Evolutionary conservation across 768 basidiomycete genomes (phyloP), one percentile per base, ranked within the genome.

Genomic region (Dioszegia hungarica): DNA sequence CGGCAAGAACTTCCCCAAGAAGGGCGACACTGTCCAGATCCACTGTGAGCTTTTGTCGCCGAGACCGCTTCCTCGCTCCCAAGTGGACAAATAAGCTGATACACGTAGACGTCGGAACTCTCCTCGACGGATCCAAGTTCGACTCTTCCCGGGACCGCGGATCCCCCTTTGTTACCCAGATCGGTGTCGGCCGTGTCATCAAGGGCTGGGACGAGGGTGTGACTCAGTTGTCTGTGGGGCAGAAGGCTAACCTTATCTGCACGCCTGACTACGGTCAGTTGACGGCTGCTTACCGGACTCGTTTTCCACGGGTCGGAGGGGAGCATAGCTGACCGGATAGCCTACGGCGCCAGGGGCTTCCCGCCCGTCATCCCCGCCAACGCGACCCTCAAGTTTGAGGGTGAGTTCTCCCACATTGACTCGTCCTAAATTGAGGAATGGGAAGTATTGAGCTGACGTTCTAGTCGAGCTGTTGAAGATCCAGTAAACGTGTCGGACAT

Each of bases 201-300:
- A 68, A 67, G 51, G 74, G 74, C 22, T 76, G 74, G 74, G 74
- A 76, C 54, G 74, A 76, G 54, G 73, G 70, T 64, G 73, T 75
- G 44, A 63, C 67, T 37, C 72, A 75, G 61, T 67, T 77, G 41
- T 71, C 69, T 49, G 56, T 76, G 29, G 76, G 76, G 15, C 63
- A 75, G 62, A 76, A 77, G 68, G 76, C 76, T 63, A 73, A 66
- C 62, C 62, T 77, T 40, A 75, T 65, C 66, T 75, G 73, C 59
- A 66, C 75, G 27, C 72, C 75, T 17, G 75, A 77, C 64, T 77
- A 75, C 69, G 70, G 70, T 68, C 11, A 52, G 69, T 61, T 25
- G 5, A n/a, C n/a, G n/a, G n/a, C n/a, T n/a, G n/a, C n/a, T n/a
- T n/a, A n/a, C n/a, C n/a, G n/a, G n/a, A n/a, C n/a, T n/a, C n/a